These are phyloP conservation scores for Sporothrix humicola DNA, from an alignment of 2,329 filamentous ascomycete species.

Conservation along the genomic window DNA sequence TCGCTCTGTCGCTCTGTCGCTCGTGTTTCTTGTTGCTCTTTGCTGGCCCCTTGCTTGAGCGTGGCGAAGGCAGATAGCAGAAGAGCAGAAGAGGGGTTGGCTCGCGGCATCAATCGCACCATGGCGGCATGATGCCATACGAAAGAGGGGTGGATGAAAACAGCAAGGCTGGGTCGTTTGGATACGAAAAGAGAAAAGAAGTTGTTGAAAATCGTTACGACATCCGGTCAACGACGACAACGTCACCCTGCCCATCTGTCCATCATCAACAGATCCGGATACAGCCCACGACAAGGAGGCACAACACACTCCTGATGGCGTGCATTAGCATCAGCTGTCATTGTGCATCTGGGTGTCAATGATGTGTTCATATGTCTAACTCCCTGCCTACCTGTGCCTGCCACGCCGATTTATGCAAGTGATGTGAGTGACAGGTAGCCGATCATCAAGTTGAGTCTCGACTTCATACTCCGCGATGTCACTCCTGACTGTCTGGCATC, in stretches of 20 bases:
- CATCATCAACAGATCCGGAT: background rate
- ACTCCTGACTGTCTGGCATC: too few species aligned
- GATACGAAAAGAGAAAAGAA: background rate
- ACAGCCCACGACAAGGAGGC: too few species aligned
- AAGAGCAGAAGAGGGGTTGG: background rate
- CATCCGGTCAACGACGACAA: background rate
- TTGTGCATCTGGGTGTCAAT: background rate
- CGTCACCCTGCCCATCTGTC: background rate
- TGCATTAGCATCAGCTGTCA: constrained; percentile 19
- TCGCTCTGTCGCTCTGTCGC: background rate
- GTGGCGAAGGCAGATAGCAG: background rate
- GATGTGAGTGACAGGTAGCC: background rate
- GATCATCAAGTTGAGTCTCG: background rate
- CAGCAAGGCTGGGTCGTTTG: background rate
- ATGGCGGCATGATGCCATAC: background rate
- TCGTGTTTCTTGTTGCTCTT: constrained; percentile 12
- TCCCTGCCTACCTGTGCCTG: constrained; percentile 6
- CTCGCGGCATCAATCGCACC: background rate
- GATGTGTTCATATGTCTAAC: background rate
- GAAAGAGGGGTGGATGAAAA: background rate
- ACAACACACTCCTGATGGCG: background rate
- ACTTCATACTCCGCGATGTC: too few species aligned
- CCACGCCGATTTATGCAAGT: background rate
- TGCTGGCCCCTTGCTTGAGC: background rate
- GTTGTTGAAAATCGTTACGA: background rate